phyloP scores from a whole-genome alignment of 2,329 filamentous ascomycete species.

The Trichoderma sp. region DNA sequence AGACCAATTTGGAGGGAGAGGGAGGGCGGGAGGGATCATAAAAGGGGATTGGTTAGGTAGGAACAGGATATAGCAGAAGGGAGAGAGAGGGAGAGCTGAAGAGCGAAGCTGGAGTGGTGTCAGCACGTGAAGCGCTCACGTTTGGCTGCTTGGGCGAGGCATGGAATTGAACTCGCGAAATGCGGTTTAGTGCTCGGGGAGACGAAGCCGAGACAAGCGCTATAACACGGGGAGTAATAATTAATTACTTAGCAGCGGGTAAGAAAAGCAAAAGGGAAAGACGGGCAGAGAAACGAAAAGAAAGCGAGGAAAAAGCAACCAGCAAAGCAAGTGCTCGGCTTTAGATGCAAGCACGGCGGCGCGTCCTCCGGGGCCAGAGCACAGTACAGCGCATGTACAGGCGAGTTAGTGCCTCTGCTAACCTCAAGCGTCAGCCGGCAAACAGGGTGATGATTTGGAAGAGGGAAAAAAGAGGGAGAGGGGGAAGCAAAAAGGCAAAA shows the following conservation, averaged over 20 bases:
- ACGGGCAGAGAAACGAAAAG: not conserved
- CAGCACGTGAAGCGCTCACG: constrained; percentile 20
- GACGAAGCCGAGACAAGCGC: constrained; percentile 20
- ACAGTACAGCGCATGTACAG: not conserved
- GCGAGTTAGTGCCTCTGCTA: not conserved
- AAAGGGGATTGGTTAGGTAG: not conserved
- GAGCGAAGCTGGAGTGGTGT: not conserved
- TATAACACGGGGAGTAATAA: not conserved
- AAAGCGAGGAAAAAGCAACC: not conserved
- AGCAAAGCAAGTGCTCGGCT: not conserved
- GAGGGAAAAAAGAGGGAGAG: not conserved
- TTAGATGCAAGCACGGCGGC: not conserved
- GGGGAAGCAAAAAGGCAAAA: not conserved
- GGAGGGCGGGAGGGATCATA: not conserved
- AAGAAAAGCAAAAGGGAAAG: not conserved
- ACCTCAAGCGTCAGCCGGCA: not conserved
- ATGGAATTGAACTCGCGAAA: not conserved
- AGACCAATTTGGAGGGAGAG: not conserved
- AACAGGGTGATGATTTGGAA: not conserved
- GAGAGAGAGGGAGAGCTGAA: not conserved
- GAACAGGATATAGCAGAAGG: not conserved
- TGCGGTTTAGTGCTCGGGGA: constrained; percentile 19
- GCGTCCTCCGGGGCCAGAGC: not conserved
- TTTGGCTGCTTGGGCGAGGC: not conserved
- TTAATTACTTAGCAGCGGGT: not conserved